Evolutionary conservation across 495 filamentous ascomycete species (phyloP).

Genomic region (Trichoderma virens): DNA sequence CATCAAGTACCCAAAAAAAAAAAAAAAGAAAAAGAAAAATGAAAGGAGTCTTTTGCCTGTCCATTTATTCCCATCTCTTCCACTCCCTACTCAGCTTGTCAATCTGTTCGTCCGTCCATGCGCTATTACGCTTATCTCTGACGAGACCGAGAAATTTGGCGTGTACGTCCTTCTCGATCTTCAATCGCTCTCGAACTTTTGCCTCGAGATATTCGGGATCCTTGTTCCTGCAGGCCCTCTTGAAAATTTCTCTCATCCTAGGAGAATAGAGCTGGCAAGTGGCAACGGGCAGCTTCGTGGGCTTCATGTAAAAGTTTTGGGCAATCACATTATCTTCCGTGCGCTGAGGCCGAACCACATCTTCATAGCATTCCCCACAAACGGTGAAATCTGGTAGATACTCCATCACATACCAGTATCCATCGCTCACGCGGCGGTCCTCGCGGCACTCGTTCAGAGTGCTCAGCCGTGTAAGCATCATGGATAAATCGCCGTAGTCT

Average conservation of each 20-base stretch:
- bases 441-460: slow-evolving; percentile 29
- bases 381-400: slow-evolving; percentile 33
- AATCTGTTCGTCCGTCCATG: slow-evolving; percentile 40
- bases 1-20: not conserved
- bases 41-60: not conserved
- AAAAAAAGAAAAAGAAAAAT: not conserved
- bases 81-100: slow-evolving; percentile 44
- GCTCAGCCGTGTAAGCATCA: slow-evolving; percentile 26
- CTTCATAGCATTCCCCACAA: slow-evolving; percentile 52
- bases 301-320: slow-evolving; percentile 45
- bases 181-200: slow-evolving; percentile 39
- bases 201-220: slow-evolving; percentile 49
- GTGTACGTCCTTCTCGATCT: slow-evolving; percentile 26
- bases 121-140: slow-evolving; percentile 35
- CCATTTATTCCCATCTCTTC: slow-evolving; percentile 44
- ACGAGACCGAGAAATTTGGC: slow-evolving; percentile 24
- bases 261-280: slow-evolving; percentile 69
- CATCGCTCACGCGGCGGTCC: slow-evolving; percentile 20
- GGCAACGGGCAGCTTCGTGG: slow-evolving; percentile 39
- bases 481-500: slow-evolving; percentile 29
- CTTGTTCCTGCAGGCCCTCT: slow-evolving; percentile 46
- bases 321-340: slow-evolving; percentile 45
- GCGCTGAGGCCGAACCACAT: slow-evolving; percentile 58
- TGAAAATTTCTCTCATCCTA: slow-evolving; percentile 62
- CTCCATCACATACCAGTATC: slow-evolving; percentile 34